phyloP scores from a whole-genome alignment of 805 yeast species.

The Zygosaccharomyces siamensis region DNA sequence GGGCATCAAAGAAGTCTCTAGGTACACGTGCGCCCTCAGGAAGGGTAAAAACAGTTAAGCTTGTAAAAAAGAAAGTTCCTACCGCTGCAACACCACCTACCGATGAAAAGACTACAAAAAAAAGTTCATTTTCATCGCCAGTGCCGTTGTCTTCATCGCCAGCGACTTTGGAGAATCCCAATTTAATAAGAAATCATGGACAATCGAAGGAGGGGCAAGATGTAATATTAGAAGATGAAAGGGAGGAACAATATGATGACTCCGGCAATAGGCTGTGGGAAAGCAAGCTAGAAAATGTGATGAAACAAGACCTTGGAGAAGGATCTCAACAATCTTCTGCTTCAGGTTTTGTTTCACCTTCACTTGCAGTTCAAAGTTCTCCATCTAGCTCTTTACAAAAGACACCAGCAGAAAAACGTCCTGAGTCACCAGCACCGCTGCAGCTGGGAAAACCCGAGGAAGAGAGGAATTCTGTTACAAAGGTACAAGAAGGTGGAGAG shows the following conservation, averaged over 20 bases:
- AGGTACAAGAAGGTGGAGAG: background rate
- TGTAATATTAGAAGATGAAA: conserved; percentile 3
- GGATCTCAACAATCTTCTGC: background rate
- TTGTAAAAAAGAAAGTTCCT: background rate
- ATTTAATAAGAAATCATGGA: background rate
- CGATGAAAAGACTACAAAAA: background rate
- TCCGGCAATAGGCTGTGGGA: conserved; percentile 1
- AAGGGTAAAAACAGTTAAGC: background rate
- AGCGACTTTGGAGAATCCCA: background rate
- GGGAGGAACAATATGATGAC: background rate
- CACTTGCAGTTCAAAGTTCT: background rate
- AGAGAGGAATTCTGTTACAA: background rate
- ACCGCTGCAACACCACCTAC: background rate
- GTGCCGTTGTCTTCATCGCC: background rate
- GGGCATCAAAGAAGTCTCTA: background rate
- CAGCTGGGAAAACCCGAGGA: background rate
- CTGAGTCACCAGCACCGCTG: background rate
- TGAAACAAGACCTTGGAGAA: conserved; percentile 1
- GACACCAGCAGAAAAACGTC: background rate
- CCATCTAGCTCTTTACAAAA: background rate
- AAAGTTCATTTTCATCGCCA: no score
- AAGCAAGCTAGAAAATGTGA: background rate
- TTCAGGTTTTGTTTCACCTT: background rate
- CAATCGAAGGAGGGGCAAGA: background rate
- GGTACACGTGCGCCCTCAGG: background rate